Base-by-base conservation (phyloP, 495 filamentous ascomycete species). In the Bacidia rubella region DNA sequence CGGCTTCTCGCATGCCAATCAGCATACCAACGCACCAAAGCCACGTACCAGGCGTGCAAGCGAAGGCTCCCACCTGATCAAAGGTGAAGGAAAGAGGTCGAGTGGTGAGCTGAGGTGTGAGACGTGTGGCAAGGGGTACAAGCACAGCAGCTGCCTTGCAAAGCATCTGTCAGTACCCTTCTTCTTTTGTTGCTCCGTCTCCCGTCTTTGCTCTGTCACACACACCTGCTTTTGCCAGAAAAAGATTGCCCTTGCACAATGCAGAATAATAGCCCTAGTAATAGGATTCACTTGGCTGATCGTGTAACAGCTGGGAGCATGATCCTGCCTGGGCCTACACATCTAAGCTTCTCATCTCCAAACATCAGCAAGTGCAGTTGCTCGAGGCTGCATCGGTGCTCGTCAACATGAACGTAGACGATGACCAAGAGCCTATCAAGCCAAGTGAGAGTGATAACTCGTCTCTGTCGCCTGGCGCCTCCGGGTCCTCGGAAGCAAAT, bases 141-240 rank as follows among this genome's bases (percentile, higher is more conserved):
- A 98, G 83, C 92, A 98, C 80, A 90, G 90, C 81, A 97, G 93
- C 76, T 98, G 92, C 83, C 82, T 98, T 75, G 92, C 87, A 67
- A 98, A 98, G 80, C 92, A 98, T 83, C 87, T 96, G 92, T 98
- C 83, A 81, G 92, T 96, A 80, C 77, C 47, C 44, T 57, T 52
- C 57, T 49, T 51, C 58, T 54, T 58, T 52, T 54, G 54, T 53
- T 60, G 52, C 57, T 58, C 43, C 40, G 39, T 51, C 47, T 46
- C 41, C 38, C 46, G 46, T 50, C 29, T 41, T 48, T 22, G 35
- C 41, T 47, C 44, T 43, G 38, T 39, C 24, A 26, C 52, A 25
- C 22, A 39, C 9, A 39, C 32, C n/a, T n/a, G n/a, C n/a, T n/a
- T n/a, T n/a, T n/a, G n/a, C n/a, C n/a, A n/a, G n/a, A n/a, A n/a